phyloP scores from a whole-genome alignment of 768 basidiomycete genomes.

The Russula vinacea region DNA sequence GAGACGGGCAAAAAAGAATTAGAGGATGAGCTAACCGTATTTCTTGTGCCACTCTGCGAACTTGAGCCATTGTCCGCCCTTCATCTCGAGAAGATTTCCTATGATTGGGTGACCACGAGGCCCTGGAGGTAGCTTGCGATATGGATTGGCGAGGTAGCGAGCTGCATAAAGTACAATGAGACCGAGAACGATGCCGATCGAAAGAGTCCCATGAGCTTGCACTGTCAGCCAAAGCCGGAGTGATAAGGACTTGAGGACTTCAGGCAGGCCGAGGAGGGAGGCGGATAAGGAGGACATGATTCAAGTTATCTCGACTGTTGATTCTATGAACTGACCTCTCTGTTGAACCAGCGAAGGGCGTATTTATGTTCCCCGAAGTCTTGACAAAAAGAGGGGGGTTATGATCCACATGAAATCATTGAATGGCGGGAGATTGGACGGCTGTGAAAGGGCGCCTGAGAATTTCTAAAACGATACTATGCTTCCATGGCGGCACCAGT shows the following conservation, averaged over 20 bases:
- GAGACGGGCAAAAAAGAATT: neutral
- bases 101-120: slow-evolving; percentile 1
- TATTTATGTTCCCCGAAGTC: too few relatives aligned
- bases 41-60: neutral
- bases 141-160: neutral
- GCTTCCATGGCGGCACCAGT: too few relatives aligned
- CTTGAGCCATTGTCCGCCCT: neutral
- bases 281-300: neutral
- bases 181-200: neutral
- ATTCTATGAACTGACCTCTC: too few relatives aligned
- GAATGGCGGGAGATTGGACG: too few relatives aligned
- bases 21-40: neutral
- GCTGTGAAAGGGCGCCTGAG: too few relatives aligned
- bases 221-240: neutral
- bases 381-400: too few relatives aligned
- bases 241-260: neutral
- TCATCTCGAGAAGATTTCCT: neutral
- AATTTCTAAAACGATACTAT: too few relatives aligned
- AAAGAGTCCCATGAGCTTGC: neutral
- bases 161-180: neutral
- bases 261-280: neutral
- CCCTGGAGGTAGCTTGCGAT: neutral
- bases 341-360: too few relatives aligned
- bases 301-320: too few relatives aligned
- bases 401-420: too few relatives aligned